These are phyloP conservation scores for Suillus occidentalis DNA, from an alignment of 768 basidiomycete species.

Conservation along the genomic window DNA sequence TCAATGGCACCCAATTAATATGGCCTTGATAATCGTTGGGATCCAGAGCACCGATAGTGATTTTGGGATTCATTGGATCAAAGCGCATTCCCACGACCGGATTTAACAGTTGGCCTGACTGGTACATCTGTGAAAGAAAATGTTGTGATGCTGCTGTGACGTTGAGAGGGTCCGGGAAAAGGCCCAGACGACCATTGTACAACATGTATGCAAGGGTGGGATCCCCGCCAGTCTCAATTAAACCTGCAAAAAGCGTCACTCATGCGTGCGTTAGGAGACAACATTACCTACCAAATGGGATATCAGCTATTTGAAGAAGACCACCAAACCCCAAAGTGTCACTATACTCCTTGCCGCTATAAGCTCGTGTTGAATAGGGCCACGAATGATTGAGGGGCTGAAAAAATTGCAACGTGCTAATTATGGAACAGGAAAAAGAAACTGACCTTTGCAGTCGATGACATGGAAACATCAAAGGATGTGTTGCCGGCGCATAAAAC, in stretches of 20 bases:
- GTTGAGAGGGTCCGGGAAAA: constrained; percentile 24
- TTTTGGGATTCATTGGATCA: constrained; percentile 25
- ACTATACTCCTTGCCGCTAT: constrained; percentile 17
- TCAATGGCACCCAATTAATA: constrained; percentile 24
- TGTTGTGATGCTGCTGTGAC: constrained; percentile 20
- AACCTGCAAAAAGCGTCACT: constrained; percentile 17
- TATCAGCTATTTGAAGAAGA: constrained; percentile 15
- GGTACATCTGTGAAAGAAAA: constrained; percentile 18
- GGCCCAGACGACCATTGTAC: constrained; percentile 23
- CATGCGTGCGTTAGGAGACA: background rate
- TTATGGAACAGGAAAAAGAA: background rate
- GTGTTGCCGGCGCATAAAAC: constrained; percentile 22
- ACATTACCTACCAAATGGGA: constrained; percentile 18
- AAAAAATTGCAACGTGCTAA: background rate
- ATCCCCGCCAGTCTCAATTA: constrained; percentile 15
- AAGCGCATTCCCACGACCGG: constrained; percentile 26
- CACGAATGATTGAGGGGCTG: constrained; percentile 23
- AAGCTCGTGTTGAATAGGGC: constrained; percentile 16
- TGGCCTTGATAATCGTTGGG: constrained; percentile 23
- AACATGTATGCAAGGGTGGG: constrained; percentile 17
- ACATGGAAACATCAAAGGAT: constrained; percentile 21
- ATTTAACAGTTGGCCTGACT: constrained; percentile 19
- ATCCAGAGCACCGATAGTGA: constrained; percentile 27
- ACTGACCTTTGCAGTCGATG: constrained; percentile 28
- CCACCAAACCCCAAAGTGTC: constrained; percentile 28